Conservation (phyloP, 306 rosid genomes). For the cucumber (Cucumis sativus) region DNA sequence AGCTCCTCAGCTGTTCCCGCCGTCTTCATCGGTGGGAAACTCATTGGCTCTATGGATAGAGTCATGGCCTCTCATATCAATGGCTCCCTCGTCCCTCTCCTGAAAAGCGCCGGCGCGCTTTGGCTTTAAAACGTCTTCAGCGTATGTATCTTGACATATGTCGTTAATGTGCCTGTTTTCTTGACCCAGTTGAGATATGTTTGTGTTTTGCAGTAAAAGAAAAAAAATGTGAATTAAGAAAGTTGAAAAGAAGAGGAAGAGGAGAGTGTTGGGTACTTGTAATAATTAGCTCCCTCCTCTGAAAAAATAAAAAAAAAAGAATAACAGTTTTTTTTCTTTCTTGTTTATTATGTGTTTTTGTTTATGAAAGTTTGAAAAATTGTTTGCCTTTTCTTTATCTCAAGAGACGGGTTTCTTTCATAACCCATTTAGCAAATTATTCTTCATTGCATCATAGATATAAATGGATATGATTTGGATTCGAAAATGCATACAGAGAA, state of each 20-base stretch:
- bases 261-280: not conserved
- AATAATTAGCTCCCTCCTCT: not conserved
- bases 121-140: constrained; percentile 37
- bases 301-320: not conserved
- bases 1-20: constrained; percentile 42
- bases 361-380: not conserved
- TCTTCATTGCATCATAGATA: not conserved
- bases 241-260: not conserved
- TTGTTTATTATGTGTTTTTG: not conserved
- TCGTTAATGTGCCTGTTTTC: too few relatives aligned
- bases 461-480: not conserved
- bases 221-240: not conserved
- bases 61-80: constrained; percentile 83
- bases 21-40: constrained; percentile 78
- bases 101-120: constrained; percentile 81
- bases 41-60: constrained; percentile 68
- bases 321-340: not conserved
- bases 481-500: not conserved
- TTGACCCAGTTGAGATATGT: not conserved
- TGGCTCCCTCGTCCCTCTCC: constrained; percentile 83
- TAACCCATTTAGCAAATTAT: not conserved
- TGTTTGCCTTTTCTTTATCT: not conserved
- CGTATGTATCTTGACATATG: too few relatives aligned
- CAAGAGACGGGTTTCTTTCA: not conserved
- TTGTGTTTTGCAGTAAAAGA: not conserved